Evolutionary conservation across 805 yeast genomes (phyloP).

Genomic region (Nakazawaea ishiwadae): DNA sequence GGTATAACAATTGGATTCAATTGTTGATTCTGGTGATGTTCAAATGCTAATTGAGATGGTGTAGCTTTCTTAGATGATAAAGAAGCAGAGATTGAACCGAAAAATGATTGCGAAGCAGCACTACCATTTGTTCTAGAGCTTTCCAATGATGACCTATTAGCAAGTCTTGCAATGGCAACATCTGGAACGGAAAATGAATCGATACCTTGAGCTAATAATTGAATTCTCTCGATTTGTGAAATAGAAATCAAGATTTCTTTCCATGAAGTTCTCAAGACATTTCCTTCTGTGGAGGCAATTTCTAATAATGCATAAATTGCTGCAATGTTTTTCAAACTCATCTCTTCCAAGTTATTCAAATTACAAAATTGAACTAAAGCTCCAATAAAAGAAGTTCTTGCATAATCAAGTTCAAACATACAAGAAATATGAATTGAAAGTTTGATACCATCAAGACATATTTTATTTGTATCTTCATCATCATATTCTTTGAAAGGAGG

Average conservation of each 20-base stretch:
- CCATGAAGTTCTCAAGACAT: conserved; percentile 75
- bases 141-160: conserved; percentile 51
- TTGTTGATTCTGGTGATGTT: conserved; percentile 68
- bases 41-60: conserved; percentile 63
- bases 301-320: conserved; percentile 74
- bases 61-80: conserved; percentile 37
- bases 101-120: conserved; percentile 32
- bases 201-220: conserved; percentile 81
- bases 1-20: conserved; percentile 54
- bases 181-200: conserved; percentile 84
- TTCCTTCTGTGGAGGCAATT: conserved; percentile 77
- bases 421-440: conserved; percentile 80
- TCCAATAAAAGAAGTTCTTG: conserved; percentile 84
- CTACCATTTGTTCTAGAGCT: conserved; percentile 29
- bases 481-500: conserved; percentile 90
- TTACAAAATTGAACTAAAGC: conserved; percentile 86
- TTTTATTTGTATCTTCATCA: conserved; percentile 61
- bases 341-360: conserved; percentile 71
- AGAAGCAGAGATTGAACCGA: conserved; percentile 44
- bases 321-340: conserved; percentile 72
- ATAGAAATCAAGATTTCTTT: conserved; percentile 72
- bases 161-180: conserved; percentile 68
- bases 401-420: conserved; percentile 75
- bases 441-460: conserved; percentile 82
- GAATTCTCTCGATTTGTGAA: conserved; percentile 89